phyloP scores from a whole-genome alignment of 2,329 filamentous ascomycete genomes.

The Pseudogymnoascus verrucosus region DNA sequence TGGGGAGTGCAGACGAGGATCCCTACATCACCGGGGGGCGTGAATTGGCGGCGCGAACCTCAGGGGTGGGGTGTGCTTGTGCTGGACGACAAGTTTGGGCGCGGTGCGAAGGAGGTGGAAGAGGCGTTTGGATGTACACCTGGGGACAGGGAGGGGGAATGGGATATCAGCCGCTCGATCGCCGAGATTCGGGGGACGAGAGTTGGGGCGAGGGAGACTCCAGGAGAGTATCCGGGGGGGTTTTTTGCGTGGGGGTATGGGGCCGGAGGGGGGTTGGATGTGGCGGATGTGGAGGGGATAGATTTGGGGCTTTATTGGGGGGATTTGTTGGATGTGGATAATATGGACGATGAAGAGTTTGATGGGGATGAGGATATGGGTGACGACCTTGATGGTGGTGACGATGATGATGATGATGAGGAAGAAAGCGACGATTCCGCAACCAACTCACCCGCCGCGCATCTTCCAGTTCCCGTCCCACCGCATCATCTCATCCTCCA shows the following conservation, averaged over 20 bases:
- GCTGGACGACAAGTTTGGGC: slow-evolving; percentile 11
- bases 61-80: slow-evolving; percentile 25
- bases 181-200: background rate
- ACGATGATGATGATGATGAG: background rate
- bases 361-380: background rate
- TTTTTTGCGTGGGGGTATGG: background rate
- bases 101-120: background rate
- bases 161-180: background rate
- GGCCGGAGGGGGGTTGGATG: background rate
- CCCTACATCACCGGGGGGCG: background rate
- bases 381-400: background rate
- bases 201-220: background rate
- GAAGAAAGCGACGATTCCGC: background rate
- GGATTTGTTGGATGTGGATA: background rate
- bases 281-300: background rate
- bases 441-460: background rate
- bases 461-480: background rate
- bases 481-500: background rate
- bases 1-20: background rate
- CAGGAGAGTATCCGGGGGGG: background rate
- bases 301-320: background rate
- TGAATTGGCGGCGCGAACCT: background rate
- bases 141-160: background rate
- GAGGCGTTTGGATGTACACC: background rate
- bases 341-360: background rate